Evolutionary conservation across 495 filamentous ascomycete species (phyloP).

Genomic region (Aspergillus asperescens): DNA sequence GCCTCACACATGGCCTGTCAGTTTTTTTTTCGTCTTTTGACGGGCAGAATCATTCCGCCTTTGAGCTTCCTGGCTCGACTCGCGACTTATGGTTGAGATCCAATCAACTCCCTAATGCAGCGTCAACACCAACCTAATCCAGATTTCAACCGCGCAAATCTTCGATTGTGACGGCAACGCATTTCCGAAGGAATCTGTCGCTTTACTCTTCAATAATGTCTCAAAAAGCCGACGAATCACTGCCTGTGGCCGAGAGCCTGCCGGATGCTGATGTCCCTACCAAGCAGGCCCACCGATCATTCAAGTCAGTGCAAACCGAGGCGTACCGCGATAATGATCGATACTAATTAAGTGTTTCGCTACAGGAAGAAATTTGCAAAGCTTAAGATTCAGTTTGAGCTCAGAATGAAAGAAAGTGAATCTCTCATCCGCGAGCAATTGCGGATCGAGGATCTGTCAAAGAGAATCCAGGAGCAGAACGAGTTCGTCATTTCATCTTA

Average conservation of each 20-base stretch:
- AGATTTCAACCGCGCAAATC: not conserved
- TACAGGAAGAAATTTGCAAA: conserved; percentile 94
- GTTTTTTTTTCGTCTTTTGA: conserved; percentile 25
- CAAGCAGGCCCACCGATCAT: conserved; percentile 40
- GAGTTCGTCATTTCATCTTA: conserved; percentile 49
- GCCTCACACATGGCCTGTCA: not conserved
- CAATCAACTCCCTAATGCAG: not conserved
- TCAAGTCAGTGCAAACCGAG: conserved; percentile 31
- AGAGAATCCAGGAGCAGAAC: conserved; percentile 79
- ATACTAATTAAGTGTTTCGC: conserved; percentile 25
- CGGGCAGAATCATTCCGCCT: conserved; percentile 28
- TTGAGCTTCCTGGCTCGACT: conserved; percentile 7
- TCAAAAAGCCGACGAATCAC: conserved; percentile 25
- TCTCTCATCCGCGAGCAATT: conserved; percentile 70
- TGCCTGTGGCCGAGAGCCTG: conserved; percentile 25
- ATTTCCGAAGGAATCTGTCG: not conserved
- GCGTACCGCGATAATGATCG: not conserved
- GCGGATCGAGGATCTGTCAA: conserved; percentile 67
- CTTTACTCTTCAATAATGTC: conserved; percentile 24
- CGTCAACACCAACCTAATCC: not conserved
- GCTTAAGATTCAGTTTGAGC: conserved; percentile 79
- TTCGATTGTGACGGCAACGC: not conserved
- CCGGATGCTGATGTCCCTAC: conserved; percentile 33
- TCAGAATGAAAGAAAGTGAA: conserved; percentile 73
- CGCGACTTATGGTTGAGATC: not conserved